These are phyloP conservation scores for Gyromitra esculenta DNA, from an alignment of 2,329 filamentous ascomycete species.

Conservation along the genomic window DNA sequence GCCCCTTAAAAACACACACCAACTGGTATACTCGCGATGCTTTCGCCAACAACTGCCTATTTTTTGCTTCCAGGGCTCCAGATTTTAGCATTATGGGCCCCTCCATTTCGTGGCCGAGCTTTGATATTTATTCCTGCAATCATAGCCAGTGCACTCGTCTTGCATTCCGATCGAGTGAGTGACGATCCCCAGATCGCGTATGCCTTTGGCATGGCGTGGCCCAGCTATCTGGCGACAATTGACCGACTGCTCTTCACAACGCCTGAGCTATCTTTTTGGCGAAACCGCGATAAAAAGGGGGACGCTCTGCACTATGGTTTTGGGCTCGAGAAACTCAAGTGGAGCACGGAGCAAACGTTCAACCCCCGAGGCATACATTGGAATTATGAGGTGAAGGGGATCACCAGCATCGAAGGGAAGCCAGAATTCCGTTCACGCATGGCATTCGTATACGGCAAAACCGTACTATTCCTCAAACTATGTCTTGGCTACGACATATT, in stretches of 20 bases:
- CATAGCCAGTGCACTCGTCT: conserved; percentile 29
- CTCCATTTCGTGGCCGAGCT: conserved; percentile 39
- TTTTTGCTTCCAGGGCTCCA: conserved; percentile 33
- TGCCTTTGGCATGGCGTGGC: conserved; percentile 44
- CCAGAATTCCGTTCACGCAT: conserved; percentile 16
- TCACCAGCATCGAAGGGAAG: conserved; percentile 5
- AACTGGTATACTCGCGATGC: background rate
- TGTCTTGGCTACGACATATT: conserved; percentile 42
- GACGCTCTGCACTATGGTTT: conserved; percentile 44
- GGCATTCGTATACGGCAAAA: conserved; percentile 25
- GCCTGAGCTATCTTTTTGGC: conserved; percentile 37
- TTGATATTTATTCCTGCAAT: conserved; percentile 32
- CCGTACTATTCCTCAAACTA: conserved; percentile 14
- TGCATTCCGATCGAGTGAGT: conserved; percentile 31
- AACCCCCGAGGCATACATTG: conserved; percentile 42
- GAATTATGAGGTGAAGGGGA: conserved; percentile 44
- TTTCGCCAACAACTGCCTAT: conserved; percentile 28
- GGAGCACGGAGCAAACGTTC: conserved; percentile 30
- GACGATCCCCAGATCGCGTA: conserved; percentile 47
- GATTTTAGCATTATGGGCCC: conserved; percentile 37
- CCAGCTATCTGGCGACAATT: conserved; percentile 43
- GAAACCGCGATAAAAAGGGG: conserved; percentile 29
- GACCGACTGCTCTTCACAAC: conserved; percentile 38
- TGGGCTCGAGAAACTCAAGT: conserved; percentile 37
- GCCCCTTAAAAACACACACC: background rate